These are phyloP conservation scores for Aspergillus sp. DNA, from an alignment of 2,329 filamentous ascomycete species.

Conservation along the genomic window DNA sequence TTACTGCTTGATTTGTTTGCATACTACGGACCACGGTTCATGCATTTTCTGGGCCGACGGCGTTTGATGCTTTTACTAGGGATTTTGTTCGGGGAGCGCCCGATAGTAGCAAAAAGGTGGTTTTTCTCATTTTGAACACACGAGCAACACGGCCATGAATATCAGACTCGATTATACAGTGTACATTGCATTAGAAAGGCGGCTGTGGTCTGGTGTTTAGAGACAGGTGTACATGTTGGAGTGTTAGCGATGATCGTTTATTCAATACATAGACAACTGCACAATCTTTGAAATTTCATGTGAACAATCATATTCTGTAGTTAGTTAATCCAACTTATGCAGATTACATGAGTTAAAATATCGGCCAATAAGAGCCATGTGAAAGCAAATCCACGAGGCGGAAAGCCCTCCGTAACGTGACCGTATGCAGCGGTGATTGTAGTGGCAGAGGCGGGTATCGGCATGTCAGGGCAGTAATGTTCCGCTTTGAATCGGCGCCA, in stretches of 20 bases:
- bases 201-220: not conserved
- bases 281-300: not conserved
- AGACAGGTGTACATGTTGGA: not conserved
- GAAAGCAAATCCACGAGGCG: slow-evolving; percentile 18
- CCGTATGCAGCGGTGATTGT: slow-evolving; percentile 12
- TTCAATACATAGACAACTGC: not conserved
- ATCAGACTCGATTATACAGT: slow-evolving; percentile 6
- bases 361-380: not conserved
- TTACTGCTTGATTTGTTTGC: slow-evolving; percentile 4
- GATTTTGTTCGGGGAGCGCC: slow-evolving; percentile 9
- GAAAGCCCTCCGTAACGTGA: slow-evolving; percentile 20
- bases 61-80: slow-evolving; percentile 1
- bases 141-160: slow-evolving; percentile 25
- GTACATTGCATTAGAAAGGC: slow-evolving; percentile 14
- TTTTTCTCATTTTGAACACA: slow-evolving; percentile 15
- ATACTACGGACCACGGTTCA: not conserved
- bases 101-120: slow-evolving; percentile 9
- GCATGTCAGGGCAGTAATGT: slow-evolving; percentile 30
- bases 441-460: slow-evolving; percentile 30
- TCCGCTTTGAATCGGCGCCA: slow-evolving; percentile 16
- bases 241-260: not conserved
- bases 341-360: not conserved
- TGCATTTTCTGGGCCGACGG: slow-evolving; percentile 11
- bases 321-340: not conserved
- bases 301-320: not conserved